A percentile compares a stretch with the other conserved stretches of the same genome.
These are phyloP conservation scores for Exidia glandulosa DNA, from an alignment of 768 basidiomycete genomes.

Conservation along the genomic window DNA sequence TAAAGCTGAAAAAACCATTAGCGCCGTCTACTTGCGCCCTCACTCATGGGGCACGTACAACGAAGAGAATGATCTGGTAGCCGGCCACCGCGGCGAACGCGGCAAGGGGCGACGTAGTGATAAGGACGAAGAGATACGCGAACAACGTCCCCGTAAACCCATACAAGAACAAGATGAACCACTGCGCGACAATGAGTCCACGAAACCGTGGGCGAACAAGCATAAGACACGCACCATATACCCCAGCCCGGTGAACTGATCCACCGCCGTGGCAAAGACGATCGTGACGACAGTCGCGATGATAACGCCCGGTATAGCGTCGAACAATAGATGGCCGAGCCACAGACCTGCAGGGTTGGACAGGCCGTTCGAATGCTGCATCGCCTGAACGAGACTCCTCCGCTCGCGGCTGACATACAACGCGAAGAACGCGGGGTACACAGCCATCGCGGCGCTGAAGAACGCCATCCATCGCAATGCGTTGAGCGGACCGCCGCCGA, in stretches of 20 bases:
- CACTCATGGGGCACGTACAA: constrained; percentile 33
- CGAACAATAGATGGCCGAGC: constrained; percentile 72
- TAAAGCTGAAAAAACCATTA: constrained; percentile 36
- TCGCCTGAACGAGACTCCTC: constrained; percentile 58
- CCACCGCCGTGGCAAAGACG: constrained; percentile 42
- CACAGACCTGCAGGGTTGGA: constrained; percentile 59
- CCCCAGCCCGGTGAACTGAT: constrained; percentile 61
- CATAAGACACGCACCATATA: constrained; percentile 37
- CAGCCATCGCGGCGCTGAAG: constrained; percentile 64
- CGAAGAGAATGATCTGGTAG: constrained; percentile 60
- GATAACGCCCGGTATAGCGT: constrained; percentile 48
- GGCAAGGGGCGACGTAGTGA: constrained; percentile 53
- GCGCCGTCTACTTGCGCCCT: no score
- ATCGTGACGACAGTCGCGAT: constrained; percentile 53
- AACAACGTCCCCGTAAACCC: constrained; percentile 59
- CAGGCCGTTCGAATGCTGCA: constrained; percentile 72
- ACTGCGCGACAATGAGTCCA: constrained; percentile 28
- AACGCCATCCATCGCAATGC: constrained; percentile 68
- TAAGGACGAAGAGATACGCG: constrained; percentile 52
- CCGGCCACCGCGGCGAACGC: constrained; percentile 65
- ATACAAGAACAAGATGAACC: constrained; percentile 60
- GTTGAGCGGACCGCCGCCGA: constrained; percentile 43
- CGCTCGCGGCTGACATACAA: constrained; percentile 68
- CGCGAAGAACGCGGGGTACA: constrained; percentile 74
- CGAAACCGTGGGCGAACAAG: not conserved